Evolutionary conservation across 2,329 filamentous ascomycete genomes (phyloP).

Genomic region (Cladophialophora yegresii): DNA sequence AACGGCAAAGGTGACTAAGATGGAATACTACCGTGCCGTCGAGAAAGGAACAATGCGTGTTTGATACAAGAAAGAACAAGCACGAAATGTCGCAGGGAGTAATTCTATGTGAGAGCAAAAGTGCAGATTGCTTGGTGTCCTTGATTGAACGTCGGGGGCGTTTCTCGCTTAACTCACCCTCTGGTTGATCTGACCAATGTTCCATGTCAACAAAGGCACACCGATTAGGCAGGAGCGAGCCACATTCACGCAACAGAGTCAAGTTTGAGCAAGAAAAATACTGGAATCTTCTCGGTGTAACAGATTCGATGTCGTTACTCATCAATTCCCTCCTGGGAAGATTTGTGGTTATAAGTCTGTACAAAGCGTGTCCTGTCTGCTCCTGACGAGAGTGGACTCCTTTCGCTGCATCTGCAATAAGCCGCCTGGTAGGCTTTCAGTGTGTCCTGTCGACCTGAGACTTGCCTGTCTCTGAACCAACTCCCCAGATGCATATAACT

Average conservation of each 20-base stretch:
- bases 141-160: slow-evolving; percentile 16
- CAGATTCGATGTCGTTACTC: slow-evolving; percentile 15
- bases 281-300: neutral
- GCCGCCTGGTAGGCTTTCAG: slow-evolving; percentile 8
- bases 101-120: slow-evolving; percentile 18
- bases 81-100: slow-evolving; percentile 2
- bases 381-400: slow-evolving; percentile 3
- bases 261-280: neutral
- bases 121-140: slow-evolving; percentile 19
- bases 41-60: slow-evolving; percentile 20
- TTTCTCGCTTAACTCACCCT: slow-evolving; percentile 17
- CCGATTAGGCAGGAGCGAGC: slow-evolving; percentile 12
- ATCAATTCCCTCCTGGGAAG: slow-evolving; percentile 26
- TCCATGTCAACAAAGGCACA: slow-evolving; percentile 25
- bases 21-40: slow-evolving; percentile 14
- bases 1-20: neutral
- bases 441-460: slow-evolving; percentile 27
- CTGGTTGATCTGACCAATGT: slow-evolving; percentile 10
- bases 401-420: slow-evolving; percentile 11
- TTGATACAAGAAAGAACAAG: slow-evolving; percentile 14
- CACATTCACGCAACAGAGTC: neutral
- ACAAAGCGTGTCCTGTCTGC: slow-evolving; percentile 17
- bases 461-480: slow-evolving; percentile 15
- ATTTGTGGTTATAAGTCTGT: slow-evolving; percentile 19
- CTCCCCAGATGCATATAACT: slow-evolving; percentile 16